Evolutionary conservation across 305 asterid genomes (phyloP).

Genomic region (Petunia hybrid): DNA sequence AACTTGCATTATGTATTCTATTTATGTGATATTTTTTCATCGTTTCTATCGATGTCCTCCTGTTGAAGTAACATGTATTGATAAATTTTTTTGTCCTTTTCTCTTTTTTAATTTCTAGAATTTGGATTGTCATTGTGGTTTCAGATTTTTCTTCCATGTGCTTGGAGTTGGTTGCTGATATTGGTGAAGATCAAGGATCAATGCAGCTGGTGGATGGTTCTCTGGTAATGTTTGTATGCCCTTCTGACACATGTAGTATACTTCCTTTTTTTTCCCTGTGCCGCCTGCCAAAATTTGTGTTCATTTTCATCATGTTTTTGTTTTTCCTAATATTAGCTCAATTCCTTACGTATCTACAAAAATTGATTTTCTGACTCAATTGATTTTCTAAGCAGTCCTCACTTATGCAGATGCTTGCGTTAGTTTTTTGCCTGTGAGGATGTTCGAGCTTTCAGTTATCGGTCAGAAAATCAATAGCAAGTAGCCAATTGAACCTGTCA

Average conservation of each 20-base stretch:
- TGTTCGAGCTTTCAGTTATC: neutral
- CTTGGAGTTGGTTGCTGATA: constrained; percentile 17
- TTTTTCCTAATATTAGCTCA: constrained; percentile 14
- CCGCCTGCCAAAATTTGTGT: neutral
- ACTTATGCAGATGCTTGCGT: neutral
- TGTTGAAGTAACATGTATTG: constrained; percentile 16
- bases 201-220: constrained; percentile 29
- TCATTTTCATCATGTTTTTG: neutral
- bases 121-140: neutral
- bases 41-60: neutral
- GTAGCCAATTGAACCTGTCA: neutral
- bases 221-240: constrained; percentile 22
- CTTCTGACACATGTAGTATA: neutral
- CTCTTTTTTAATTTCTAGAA: neutral
- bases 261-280: neutral
- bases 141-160: constrained; percentile 29
- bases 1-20: neutral
- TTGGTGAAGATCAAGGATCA: constrained; percentile 19
- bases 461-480: neutral
- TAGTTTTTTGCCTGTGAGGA: neutral
- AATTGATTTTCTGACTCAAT: neutral
- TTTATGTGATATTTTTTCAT: neutral
- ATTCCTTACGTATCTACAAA: neutral
- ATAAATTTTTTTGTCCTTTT: neutral
- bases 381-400: neutral